Evolutionary conservation across 176 grass and related monocot genomes (phyloP).

Genomic region (Triticum monococcum): DNA sequence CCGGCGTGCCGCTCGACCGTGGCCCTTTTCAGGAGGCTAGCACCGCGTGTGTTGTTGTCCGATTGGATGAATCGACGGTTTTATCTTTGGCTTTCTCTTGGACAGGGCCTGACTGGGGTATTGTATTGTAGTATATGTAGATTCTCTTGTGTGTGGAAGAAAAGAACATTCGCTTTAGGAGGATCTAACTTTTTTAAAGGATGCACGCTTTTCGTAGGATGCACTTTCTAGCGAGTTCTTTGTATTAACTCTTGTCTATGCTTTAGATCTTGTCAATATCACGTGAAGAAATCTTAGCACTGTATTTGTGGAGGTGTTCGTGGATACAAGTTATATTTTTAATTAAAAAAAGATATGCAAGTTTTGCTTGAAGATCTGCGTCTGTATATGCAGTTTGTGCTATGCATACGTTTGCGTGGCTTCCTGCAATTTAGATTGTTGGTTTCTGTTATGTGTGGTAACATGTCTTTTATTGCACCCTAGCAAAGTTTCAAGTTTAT

Average conservation of each 20-base stretch:
- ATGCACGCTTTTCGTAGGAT: neutral
- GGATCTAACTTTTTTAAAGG: conserved; percentile 28
- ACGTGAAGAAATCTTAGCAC: neutral
- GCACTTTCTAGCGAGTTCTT: neutral
- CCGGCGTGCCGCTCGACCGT: neutral
- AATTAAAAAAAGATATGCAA: neutral
- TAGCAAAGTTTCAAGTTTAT: neutral
- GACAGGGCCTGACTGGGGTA: neutral
- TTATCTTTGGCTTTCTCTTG: neutral
- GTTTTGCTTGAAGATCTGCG: neutral
- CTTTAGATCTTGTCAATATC: neutral
- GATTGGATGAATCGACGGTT: neutral
- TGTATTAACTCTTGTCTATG: neutral
- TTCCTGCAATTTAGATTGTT: neutral
- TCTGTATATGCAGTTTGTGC: neutral
- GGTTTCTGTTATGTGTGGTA: neutral
- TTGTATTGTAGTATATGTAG: neutral
- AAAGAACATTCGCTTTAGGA: neutral
- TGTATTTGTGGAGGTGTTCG: neutral
- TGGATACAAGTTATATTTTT: neutral
- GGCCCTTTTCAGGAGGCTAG: neutral
- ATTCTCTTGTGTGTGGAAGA: conserved; percentile 14
- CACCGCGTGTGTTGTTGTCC: neutral
- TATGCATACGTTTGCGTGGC: neutral
- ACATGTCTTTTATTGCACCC: neutral